Conservation (phyloP, 306 rosid species). For the Astragalus glycyphyllos region DNA sequence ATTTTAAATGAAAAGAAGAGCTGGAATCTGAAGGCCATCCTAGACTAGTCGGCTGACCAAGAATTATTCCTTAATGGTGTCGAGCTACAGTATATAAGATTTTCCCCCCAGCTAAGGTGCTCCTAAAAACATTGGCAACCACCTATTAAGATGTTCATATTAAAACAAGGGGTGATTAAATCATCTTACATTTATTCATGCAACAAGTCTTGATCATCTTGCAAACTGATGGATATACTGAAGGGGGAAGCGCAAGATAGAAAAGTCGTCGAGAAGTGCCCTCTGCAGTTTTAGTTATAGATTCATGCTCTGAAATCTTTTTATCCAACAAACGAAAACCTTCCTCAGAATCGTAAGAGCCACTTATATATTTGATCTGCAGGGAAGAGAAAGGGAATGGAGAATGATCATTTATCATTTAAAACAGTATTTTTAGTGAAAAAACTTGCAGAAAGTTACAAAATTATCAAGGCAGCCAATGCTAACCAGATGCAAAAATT, state of each 20-base stretch:
- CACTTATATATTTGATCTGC: slow-evolving; percentile 87
- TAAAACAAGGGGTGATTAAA: slow-evolving; percentile 40
- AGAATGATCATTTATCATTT: slow-evolving; percentile 31
- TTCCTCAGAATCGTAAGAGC: slow-evolving; percentile 81
- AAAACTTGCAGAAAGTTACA: slow-evolving; percentile 17
- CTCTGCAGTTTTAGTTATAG: slow-evolving; percentile 52
- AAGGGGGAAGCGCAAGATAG: slow-evolving; percentile 99
- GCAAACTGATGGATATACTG: slow-evolving; percentile 94
- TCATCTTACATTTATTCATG: slow-evolving; percentile 84
- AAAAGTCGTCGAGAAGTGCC: slow-evolving; percentile 90
- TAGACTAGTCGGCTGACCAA: slow-evolving; percentile 18
- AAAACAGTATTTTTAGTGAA: not conserved
- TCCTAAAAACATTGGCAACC: slow-evolving; percentile 9
- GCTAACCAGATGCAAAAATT: slow-evolving; percentile 89
- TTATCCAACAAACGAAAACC: slow-evolving; percentile 82
- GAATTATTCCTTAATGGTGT: not conserved
- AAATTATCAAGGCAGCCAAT: slow-evolving; percentile 33
- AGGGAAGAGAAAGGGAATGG: slow-evolving; percentile 33
- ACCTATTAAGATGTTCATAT: not conserved
- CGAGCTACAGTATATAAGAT: slow-evolving; percentile 23
- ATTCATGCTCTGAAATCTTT: slow-evolving; percentile 78
- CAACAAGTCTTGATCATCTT: slow-evolving; percentile 82
- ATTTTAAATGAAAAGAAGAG: slow-evolving; percentile 1
- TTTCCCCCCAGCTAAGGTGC: slow-evolving; percentile 20
- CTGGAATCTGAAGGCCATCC: slow-evolving; percentile 8